Conservation (phyloP, 345 rosid species). For the Syzygium aqueum region DNA sequence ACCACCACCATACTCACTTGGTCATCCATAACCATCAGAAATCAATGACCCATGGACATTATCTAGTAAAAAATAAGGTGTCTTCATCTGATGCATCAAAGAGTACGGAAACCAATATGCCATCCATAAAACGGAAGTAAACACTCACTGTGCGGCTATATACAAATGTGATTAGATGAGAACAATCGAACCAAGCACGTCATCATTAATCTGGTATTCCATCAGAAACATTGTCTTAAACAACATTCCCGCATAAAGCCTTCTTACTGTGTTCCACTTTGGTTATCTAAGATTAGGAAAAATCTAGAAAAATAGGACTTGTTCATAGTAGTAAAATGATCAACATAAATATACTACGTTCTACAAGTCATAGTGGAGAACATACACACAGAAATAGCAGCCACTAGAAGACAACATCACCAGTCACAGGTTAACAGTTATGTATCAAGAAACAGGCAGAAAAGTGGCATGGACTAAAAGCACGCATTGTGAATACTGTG, state of each 20-base stretch:
- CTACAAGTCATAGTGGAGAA: background rate
- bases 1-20: background rate
- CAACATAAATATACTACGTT: background rate
- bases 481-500: background rate
- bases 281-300: background rate
- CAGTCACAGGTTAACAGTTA: background rate
- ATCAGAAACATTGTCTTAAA: background rate
- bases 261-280: background rate
- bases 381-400: background rate
- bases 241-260: background rate
- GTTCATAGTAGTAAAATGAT: background rate
- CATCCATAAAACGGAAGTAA: background rate
- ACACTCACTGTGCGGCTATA: background rate
- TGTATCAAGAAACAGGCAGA: background rate
- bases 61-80: background rate
- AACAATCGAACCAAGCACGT: background rate
- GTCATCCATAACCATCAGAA: background rate
- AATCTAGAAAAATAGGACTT: background rate
- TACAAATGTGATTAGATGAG: background rate
- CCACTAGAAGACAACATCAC: background rate
- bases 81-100: background rate
- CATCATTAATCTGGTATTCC: background rate
- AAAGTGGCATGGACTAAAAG: background rate
- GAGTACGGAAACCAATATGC: background rate
- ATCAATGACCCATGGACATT: background rate